phyloP scores from a whole-genome alignment of 1,284 basidiomycete species.

The Trametes versicolor region DNA sequence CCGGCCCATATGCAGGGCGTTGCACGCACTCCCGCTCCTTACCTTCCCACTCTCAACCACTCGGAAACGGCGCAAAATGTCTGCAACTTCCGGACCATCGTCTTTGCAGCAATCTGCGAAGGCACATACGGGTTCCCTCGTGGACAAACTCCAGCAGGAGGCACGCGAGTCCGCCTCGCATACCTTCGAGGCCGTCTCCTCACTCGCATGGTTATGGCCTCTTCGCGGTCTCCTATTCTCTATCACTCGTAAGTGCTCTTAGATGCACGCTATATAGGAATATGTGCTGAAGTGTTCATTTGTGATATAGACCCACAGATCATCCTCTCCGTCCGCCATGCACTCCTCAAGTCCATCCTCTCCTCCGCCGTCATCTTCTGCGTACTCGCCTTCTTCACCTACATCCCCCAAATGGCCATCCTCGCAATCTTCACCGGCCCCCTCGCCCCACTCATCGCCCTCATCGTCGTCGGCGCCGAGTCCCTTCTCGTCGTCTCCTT shows the following conservation, averaged over 20 bases:
- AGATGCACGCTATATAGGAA: not conserved
- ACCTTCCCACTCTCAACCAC: not conserved
- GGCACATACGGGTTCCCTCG: constrained; percentile 30
- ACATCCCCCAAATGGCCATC: constrained; percentile 74
- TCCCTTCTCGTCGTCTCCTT: constrained; percentile 53
- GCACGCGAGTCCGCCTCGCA: constrained; percentile 30
- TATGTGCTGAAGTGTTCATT: not conserved
- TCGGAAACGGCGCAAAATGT: not conserved
- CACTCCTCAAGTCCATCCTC: constrained; percentile 51
- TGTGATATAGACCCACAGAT: constrained; percentile 41
- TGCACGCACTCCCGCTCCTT: not conserved
- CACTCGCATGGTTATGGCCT: constrained; percentile 47
- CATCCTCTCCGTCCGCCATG: constrained; percentile 49
- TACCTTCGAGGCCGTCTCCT: constrained; percentile 36
- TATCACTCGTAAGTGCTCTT: constrained; percentile 35
- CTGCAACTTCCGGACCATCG: not conserved
- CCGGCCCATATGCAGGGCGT: not conserved
- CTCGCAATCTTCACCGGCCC: constrained; percentile 72
- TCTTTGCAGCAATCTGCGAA: constrained; percentile 44
- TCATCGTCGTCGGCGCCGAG: constrained; percentile 48
- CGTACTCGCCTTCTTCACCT: constrained; percentile 69
- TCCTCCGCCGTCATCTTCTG: constrained; percentile 55
- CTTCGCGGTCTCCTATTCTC: constrained; percentile 42
- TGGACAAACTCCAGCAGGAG: constrained; percentile 32
- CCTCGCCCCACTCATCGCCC: constrained; percentile 53